Evolutionary conservation across 2,329 filamentous ascomycete species (phyloP).

Genomic region (Fusarium zealandicum): DNA sequence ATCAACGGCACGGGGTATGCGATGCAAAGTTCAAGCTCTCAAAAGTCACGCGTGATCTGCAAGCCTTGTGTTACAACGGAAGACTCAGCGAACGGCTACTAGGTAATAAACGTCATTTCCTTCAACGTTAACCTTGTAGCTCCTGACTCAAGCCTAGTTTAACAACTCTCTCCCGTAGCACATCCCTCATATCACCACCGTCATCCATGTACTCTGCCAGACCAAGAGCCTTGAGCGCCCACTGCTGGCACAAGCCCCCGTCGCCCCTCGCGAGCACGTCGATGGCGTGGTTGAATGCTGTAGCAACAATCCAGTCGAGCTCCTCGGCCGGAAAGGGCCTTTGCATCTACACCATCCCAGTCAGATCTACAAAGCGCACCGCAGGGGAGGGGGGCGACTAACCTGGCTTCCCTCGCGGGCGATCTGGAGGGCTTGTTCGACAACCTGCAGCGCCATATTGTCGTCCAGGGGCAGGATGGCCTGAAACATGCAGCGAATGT

Average conservation of each 20-base stretch:
- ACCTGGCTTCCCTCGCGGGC: slow-evolving; percentile 60
- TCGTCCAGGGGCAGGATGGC: slow-evolving; percentile 66
- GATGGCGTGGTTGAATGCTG: slow-evolving; percentile 73
- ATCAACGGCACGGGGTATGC: slow-evolving; percentile 5
- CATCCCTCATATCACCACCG: slow-evolving; percentile 53
- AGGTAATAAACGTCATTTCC: background rate
- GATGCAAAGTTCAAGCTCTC: slow-evolving; percentile 11
- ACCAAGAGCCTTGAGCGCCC: slow-evolving; percentile 69
- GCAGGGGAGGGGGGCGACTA: slow-evolving; percentile 1
- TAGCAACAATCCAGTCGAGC: slow-evolving; percentile 77
- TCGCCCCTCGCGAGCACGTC: slow-evolving; percentile 68
- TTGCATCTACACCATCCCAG: slow-evolving; percentile 43
- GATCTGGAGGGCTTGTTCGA: slow-evolving; percentile 68
- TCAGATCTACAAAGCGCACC: slow-evolving; percentile 1
- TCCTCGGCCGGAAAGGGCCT: slow-evolving; percentile 69
- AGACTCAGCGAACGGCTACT: background rate
- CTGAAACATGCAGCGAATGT: slow-evolving; percentile 80
- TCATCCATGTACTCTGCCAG: slow-evolving; percentile 67
- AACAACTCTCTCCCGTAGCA: slow-evolving; percentile 55
- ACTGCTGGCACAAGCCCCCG: slow-evolving; percentile 62
- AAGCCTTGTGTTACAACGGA: background rate
- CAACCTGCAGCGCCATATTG: slow-evolving; percentile 62
- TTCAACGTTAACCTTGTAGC: background rate
- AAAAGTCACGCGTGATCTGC: background rate
- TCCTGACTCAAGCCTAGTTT: slow-evolving; percentile 45